phyloP scores from a whole-genome alignment of 1,284 basidiomycete genomes.

The Sanghuangporus weigelae region DNA sequence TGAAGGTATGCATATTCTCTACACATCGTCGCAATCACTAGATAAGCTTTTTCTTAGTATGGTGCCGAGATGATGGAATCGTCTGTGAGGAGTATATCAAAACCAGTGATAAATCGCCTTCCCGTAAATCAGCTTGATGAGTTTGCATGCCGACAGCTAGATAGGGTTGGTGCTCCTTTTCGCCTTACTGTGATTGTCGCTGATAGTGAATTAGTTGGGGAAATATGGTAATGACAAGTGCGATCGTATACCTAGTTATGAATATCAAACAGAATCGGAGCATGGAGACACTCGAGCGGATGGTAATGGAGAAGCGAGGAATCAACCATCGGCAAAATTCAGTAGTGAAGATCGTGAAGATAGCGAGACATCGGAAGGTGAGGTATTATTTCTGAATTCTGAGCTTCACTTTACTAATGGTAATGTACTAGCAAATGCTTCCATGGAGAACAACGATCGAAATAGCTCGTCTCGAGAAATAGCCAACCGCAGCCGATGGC shows the following conservation, averaged over 20 bases:
- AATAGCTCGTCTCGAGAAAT: slow-evolving; percentile 33
- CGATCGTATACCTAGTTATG: slow-evolving; percentile 9
- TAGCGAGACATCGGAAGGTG: neutral
- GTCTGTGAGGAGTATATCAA: slow-evolving; percentile 76
- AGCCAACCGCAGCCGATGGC: slow-evolving; percentile 72
- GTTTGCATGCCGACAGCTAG: slow-evolving; percentile 82
- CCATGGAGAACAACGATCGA: neutral
- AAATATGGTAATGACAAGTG: slow-evolving; percentile 22
- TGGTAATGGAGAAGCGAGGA: neutral
- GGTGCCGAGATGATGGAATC: slow-evolving; percentile 87
- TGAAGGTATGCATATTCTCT: slow-evolving; percentile 49
- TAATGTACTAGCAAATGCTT: neutral
- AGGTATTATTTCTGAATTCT: neutral
- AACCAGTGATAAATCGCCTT: slow-evolving; percentile 79
- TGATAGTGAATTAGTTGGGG: slow-evolving; percentile 19
- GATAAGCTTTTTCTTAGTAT: slow-evolving; percentile 46
- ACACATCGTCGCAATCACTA: neutral
- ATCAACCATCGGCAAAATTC: neutral
- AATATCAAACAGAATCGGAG: neutral
- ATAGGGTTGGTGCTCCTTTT: slow-evolving; percentile 49
- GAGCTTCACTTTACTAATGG: neutral
- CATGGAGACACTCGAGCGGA: neutral
- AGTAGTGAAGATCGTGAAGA: slow-evolving; percentile 1
- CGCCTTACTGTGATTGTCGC: slow-evolving; percentile 13
- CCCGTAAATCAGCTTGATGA: slow-evolving; percentile 79